Evolutionary conservation across 73 alveolate species (phyloP), one percentile per base, ranked within the genome.

Genomic region (Durusdinium trenchii): DNA sequence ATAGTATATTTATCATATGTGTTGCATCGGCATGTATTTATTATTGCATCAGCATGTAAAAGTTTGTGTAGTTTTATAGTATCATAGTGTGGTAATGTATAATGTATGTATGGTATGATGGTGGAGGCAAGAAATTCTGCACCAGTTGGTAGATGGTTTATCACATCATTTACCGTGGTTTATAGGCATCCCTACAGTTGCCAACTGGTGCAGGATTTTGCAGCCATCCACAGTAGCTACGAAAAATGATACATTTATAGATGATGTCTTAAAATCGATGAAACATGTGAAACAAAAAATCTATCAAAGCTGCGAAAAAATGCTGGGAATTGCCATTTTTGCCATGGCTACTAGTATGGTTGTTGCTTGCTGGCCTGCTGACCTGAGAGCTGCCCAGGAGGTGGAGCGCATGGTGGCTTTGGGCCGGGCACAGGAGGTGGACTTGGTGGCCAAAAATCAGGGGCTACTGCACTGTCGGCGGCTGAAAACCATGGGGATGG

Each of bases 391-490:
- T 60, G 18, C 30, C 73, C 93, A 91, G 97, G 97, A 91, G 87
- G 47, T 91, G 73, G 97, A 91, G 42, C 97, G 97, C 62, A 47
- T 91, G 75, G 87, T 54, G 45, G 97, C 97, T 16, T 3, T 76
- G 89, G 87, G 97, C 30, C 89, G 97, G 40, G 97, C 97, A 12
- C 97, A 91, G 43, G 97, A 91, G 83, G 89, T 91, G 89, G 97
- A 91, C 48, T 18, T 91, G 89, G 64, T 69, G 71, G 43, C 87
- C 60, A 91, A 48, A 76, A 91, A 69, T 64, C 97, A 91, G 30
- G 35, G 54, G 51, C 42, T 69, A 73, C 73, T 32, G 67, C 97
- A 91, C 86, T 45, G 96, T 73, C 3, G 87, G 87, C 26, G 84
- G 18, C n/a, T 60, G 73, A 32, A 60, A 2, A 23, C 30, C 30